Evolutionary conservation across 805 yeast genomes (phyloP).

Genomic region (Spathaspora gorwiae): DNA sequence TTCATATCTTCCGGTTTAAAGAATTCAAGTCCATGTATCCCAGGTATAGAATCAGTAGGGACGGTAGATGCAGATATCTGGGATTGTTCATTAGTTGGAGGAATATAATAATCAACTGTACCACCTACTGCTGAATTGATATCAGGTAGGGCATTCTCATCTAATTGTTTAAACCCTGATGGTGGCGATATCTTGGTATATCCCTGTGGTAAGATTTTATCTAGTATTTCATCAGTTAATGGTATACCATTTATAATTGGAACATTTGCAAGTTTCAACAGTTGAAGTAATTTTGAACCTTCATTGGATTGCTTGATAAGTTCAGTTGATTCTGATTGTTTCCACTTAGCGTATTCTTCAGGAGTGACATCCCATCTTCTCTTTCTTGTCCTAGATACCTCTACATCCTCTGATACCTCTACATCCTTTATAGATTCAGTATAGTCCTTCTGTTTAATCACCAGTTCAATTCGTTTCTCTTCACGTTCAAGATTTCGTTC

Average conservation of each 20-base stretch:
- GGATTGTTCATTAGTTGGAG: conserved; percentile 39
- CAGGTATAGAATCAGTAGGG: conserved; percentile 55
- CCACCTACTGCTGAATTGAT: conserved; percentile 14
- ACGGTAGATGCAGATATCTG: conserved; percentile 10
- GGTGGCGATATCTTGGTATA: conserved; percentile 45
- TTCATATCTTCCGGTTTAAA: conserved; percentile 70
- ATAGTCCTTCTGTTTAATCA: conserved; percentile 16
- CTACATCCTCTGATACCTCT: conserved; percentile 1
- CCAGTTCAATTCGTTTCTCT: conserved; percentile 20
- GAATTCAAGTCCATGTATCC: conserved; percentile 50
- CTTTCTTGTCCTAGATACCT: conserved; percentile 18
- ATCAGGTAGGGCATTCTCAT: conserved; percentile 28
- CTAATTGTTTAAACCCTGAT: conserved; percentile 31
- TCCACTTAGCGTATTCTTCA: conserved; percentile 21
- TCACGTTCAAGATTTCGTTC: conserved; percentile 38
- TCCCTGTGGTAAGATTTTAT: conserved; percentile 49
- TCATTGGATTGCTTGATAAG: too few relatives aligned
- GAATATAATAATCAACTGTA: conserved; percentile 42
- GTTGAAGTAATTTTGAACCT: not conserved
- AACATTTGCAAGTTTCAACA: conserved; percentile 11
- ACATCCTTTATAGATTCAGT: conserved; percentile 8
- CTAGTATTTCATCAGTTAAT: conserved; percentile 44
- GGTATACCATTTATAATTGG: conserved; percentile 27
- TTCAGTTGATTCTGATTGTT: conserved; percentile 1
- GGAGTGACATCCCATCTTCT: conserved; percentile 46